A percentile compares a stretch with the other conserved stretches of the same genome.
These are phyloP conservation scores for Whalleya microplaca DNA, from an alignment of 2,329 filamentous ascomycete genomes.

Conservation along the genomic window DNA sequence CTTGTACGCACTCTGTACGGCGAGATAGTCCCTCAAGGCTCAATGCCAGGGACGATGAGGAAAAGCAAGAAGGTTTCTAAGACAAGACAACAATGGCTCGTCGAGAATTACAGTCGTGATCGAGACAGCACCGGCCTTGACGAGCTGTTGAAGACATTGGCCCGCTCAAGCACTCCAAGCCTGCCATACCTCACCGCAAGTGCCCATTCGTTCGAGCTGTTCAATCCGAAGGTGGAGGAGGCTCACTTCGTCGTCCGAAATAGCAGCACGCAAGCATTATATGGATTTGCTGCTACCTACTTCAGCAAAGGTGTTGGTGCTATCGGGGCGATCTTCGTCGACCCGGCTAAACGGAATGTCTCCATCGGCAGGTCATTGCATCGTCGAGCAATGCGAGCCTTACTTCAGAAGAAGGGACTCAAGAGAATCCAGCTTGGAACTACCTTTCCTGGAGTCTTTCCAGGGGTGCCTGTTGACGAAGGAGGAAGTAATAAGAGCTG, in stretches of 20 bases:
- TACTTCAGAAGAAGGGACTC: conserved; percentile 71
- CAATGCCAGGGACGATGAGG: conserved; percentile 73
- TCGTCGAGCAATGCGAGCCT: conserved; percentile 76
- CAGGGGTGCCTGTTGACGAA: conserved; percentile 72
- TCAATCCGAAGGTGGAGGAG: conserved; percentile 72
- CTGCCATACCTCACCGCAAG: conserved; percentile 73
- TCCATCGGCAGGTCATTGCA: conserved; percentile 91
- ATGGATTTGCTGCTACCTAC: conserved; percentile 91
- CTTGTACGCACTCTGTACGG: conserved; percentile 84
- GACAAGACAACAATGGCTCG: conserved; percentile 92
- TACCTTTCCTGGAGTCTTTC: conserved; percentile 81
- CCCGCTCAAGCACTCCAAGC: conserved; percentile 67
- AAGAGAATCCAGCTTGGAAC: conserved; percentile 82
- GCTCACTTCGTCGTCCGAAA: conserved; percentile 92
- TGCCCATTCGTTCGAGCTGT: conserved; percentile 76
- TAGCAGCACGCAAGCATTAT: conserved; percentile 86
- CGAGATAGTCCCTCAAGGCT: conserved; percentile 64
- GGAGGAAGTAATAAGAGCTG: conserved; percentile 64
- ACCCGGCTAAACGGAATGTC: conserved; percentile 81
- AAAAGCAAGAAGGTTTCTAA: conserved; percentile 87
- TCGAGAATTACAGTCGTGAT: conserved; percentile 82
- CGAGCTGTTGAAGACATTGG: conserved; percentile 71
- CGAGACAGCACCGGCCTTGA: conserved; percentile 76
- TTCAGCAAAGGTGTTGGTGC: conserved; percentile 73
- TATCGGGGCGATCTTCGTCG: conserved; percentile 86